phyloP scores from a whole-genome alignment of 208 protist species.

The Acanthamoeba polyphaga region DNA sequence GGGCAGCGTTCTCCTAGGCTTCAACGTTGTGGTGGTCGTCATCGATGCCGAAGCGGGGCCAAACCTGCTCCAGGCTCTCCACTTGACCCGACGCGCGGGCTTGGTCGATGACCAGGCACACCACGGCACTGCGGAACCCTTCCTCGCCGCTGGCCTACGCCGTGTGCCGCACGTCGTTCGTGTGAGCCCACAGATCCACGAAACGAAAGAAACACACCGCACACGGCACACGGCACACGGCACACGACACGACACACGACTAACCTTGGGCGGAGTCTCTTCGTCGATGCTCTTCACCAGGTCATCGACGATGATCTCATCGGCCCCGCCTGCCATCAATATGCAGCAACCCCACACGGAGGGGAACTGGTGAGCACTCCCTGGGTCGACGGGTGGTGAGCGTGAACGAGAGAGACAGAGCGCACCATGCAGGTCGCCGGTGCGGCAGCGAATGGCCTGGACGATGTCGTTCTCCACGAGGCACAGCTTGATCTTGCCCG shows the following conservation, averaged over 20 bases:
- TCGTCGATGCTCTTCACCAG: slow-evolving; percentile 32
- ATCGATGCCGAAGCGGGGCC: slow-evolving; percentile 41
- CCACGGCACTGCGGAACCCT: slow-evolving; percentile 51
- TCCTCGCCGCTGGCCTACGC: slow-evolving; percentile 52
- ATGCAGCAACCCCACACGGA: neutral
- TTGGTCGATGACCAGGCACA: slow-evolving; percentile 42
- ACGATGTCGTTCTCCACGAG: slow-evolving; percentile 36
- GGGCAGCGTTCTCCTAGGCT: too few relatives aligned
- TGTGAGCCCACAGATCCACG: neutral
- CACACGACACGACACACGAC: neutral
- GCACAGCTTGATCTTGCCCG: slow-evolving; percentile 36
- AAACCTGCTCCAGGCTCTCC: slow-evolving; percentile 36
- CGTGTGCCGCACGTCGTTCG: neutral
- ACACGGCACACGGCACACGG: neutral
- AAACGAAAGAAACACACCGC: neutral
- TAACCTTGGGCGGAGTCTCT: slow-evolving; percentile 13
- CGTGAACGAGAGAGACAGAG: neutral
- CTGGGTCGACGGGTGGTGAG: too few relatives aligned
- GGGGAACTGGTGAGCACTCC: neutral
- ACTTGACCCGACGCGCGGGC: slow-evolving; percentile 34
- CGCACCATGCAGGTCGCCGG: neutral
- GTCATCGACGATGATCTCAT: slow-evolving; percentile 59
- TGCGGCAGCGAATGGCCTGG: slow-evolving; percentile 13
- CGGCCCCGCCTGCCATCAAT: neutral
- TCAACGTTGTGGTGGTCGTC: neutral